These are phyloP conservation scores for Juncus inflexus DNA, from an alignment of 176 grass and related monocot species.

Conservation along the genomic window DNA sequence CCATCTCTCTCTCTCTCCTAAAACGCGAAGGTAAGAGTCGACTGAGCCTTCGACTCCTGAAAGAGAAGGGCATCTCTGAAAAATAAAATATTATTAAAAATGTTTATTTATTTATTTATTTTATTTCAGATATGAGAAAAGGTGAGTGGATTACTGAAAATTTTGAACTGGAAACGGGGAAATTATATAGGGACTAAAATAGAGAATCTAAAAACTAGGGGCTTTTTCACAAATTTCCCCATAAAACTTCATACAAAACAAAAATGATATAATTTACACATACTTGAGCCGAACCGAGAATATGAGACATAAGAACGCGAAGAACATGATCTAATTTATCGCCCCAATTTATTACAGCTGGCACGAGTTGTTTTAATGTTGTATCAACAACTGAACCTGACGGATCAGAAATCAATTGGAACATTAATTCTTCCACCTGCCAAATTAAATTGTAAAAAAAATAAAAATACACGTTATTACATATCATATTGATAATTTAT, in stretches of 20 bases:
- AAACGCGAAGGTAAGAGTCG: conserved; percentile 76
- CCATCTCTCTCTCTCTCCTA: conserved; percentile 89
- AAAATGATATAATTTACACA: not conserved
- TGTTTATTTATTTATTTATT: not conserved
- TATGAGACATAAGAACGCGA: conserved; percentile 65
- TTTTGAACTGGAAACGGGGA: too few species aligned
- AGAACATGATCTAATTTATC: conserved; percentile 91
- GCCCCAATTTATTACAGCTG: conserved; percentile 85
- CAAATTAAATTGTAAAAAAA: conserved; percentile 16
- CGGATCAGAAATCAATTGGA: conserved; percentile 89
- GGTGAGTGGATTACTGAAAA: too few species aligned
- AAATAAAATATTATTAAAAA: conserved; percentile 23
- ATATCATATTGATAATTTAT: too few species aligned
- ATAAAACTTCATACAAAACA: not conserved
- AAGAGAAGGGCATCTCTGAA: conserved; percentile 83
- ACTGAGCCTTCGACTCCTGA: conserved; percentile 90
- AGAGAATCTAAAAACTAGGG: too few species aligned
- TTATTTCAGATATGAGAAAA: too few species aligned
- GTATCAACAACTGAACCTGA: conserved; percentile 80
- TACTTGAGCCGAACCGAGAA: conserved; percentile 87
- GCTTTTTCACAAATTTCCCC: too few species aligned
- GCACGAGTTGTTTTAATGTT: conserved; percentile 76
- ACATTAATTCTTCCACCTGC: conserved; percentile 96
- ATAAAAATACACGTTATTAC: conserved; percentile 30
- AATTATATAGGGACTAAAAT: too few species aligned